These are phyloP conservation scores for Leccinum subatratum DNA, from an alignment of 1,284 basidiomycete species.

Conservation along the genomic window DNA sequence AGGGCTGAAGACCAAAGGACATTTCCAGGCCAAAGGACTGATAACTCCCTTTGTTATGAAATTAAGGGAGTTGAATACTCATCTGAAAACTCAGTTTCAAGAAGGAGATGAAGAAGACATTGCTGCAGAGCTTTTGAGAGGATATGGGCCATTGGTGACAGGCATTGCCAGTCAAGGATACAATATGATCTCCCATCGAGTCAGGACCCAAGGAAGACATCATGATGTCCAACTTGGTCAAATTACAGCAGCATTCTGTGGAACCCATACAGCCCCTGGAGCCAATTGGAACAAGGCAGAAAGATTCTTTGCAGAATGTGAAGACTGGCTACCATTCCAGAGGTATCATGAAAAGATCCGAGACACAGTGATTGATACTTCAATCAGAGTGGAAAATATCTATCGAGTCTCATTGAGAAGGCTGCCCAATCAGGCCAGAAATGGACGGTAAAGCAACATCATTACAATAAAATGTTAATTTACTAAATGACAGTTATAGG, in stretches of 20 bases:
- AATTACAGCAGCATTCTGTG: neutral
- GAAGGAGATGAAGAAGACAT: neutral
- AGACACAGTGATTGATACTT: no score
- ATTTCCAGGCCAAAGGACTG: slow-evolving; percentile 6
- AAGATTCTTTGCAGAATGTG: no score
- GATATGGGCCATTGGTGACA: neutral
- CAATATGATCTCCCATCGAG: slow-evolving; percentile 3
- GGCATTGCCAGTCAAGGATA: slow-evolving; percentile 8
- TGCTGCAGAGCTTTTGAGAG: neutral
- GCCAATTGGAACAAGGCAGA: no score
- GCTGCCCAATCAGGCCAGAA: no score
- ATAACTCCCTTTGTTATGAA: neutral
- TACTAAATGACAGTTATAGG: no score
- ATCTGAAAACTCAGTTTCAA: neutral
- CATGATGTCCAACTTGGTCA: slow-evolving; percentile 5
- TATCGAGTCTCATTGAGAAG: no score
- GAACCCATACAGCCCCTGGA: neutral
- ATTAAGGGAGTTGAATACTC: neutral
- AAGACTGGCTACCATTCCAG: no score
- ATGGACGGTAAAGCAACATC: no score
- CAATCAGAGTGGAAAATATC: no score
- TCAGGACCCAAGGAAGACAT: neutral
- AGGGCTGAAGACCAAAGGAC: neutral
- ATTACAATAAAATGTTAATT: no score
- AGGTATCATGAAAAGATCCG: no score